Evolutionary conservation across 2,329 filamentous ascomycete species (phyloP), one percentile per base, ranked within the genome.

Genomic region (Coniochaeta sp.): DNA sequence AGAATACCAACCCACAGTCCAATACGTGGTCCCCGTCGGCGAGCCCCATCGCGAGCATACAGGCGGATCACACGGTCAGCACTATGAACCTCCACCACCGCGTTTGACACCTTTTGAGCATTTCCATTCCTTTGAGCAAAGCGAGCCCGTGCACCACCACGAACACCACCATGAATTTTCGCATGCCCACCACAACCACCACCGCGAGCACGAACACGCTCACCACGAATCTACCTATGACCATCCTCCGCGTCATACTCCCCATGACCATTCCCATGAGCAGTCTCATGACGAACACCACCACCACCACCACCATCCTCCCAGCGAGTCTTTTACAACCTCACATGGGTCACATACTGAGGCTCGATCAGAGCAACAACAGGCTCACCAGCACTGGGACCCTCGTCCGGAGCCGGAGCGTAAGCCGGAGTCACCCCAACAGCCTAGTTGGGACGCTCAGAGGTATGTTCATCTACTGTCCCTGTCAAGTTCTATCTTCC

Each of bases 371-470:
- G 72, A 69, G 58, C 68, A 69, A 63, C 58, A 64, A 62, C 56
- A 58, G 46, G 59, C 56, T 52, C 58, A 53, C 54, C 57, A 65
- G 51, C 53, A 61, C 30, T 56, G 56, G 60, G 55, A 60, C 61
- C 68, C 68, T 57, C 64, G 68, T 50, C 56, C 66, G 45, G 58
- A 69, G 51, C 57, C 61, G 56, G 61, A 66, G 60, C 64, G 63
- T 48, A 63, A 67, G 63, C 63, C 65, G 53, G 70, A 68, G 53
- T 60, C 62, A 27, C 59, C 57, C 54, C 60, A 63, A 38, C 61
- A 64, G 24, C 62, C 65, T 50, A 66, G 60, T 53, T 82, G 78
- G 77, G 76, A 82, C 61, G 76, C 79, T 62, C 76, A 78, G 66
- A 72, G 70, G 78, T 80, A 58, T 63, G 70, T 63, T 31, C 22